Evolutionary conservation across 2,329 filamentous ascomycete genomes (phyloP).

Genomic region (Coniochaeta sp.): DNA sequence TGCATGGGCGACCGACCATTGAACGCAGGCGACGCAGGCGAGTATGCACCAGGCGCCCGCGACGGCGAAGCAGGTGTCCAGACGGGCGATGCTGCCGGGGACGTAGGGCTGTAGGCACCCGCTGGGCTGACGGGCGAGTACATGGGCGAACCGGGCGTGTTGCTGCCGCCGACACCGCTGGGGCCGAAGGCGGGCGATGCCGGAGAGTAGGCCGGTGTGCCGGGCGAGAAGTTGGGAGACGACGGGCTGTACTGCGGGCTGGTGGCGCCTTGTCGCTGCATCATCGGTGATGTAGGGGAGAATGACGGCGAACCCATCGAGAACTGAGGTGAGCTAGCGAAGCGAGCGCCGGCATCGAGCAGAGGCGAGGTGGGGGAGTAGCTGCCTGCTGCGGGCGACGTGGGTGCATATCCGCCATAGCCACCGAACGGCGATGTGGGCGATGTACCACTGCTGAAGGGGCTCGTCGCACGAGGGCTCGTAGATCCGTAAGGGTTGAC

Average conservation of each 20-base stretch:
- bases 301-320: constrained; percentile 58
- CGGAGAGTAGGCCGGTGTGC: constrained; percentile 54
- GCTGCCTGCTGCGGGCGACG: constrained; percentile 65
- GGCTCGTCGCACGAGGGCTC: constrained; percentile 67
- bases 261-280: constrained; percentile 46
- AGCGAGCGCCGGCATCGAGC: constrained; percentile 46
- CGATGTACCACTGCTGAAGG: constrained; percentile 69
- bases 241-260: constrained; percentile 60
- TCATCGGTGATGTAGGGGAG: constrained; percentile 54
- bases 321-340: constrained; percentile 54
- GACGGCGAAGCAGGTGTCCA: too few relatives aligned
- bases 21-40: too few relatives aligned
- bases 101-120: background rate
- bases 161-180: too few relatives aligned
- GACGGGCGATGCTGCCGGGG: constrained; percentile 55
- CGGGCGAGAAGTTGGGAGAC: constrained; percentile 58
- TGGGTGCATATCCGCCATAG: constrained; percentile 62
- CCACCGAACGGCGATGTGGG: constrained; percentile 54
- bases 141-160: constrained; percentile 58
- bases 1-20: constrained; percentile 44
- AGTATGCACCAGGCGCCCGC: too few relatives aligned
- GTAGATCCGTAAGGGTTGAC: constrained; percentile 61
- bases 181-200: constrained; percentile 73
- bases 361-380: constrained; percentile 74
- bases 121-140: constrained; percentile 47